Conservation (phyloP, 106 monocot genomes). For the Allium sativum region DNA sequence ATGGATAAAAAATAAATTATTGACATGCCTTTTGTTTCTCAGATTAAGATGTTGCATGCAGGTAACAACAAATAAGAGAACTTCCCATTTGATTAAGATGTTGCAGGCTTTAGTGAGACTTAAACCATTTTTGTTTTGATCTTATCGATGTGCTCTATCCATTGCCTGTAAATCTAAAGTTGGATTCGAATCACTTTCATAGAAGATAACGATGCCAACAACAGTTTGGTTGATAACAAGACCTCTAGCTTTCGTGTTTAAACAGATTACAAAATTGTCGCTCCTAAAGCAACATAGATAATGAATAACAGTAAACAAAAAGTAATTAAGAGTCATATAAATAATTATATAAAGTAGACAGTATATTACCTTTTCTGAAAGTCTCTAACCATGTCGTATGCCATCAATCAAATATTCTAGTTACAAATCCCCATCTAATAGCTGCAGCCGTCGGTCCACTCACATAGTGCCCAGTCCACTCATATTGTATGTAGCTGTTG, state of each 20-base stretch:
- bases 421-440: too few relatives aligned
- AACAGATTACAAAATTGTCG: conserved; percentile 93
- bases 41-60: too few relatives aligned
- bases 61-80: too few relatives aligned
- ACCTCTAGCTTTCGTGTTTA: conserved; percentile 97
- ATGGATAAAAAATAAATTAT: too few relatives aligned
- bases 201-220: conserved; percentile 96
- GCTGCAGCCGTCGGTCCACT: too few relatives aligned
- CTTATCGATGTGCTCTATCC: conserved; percentile 93
- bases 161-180: conserved; percentile 93
- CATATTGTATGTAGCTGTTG: too few relatives aligned
- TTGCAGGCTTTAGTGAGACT: too few relatives aligned
- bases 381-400: conserved; percentile 97
- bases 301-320: background rate
- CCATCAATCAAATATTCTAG: too few relatives aligned
- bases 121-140: conserved; percentile 93
- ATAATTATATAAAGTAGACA: background rate
- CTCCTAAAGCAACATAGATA: conserved; percentile 32
- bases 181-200: conserved; percentile 99
- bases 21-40: too few relatives aligned
- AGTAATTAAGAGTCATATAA: background rate
- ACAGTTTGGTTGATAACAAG: conserved; percentile 95
- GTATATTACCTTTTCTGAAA: conserved; percentile 59
- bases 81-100: too few relatives aligned
- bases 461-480: too few relatives aligned